Base-by-base conservation (phyloP, 2,329 filamentous ascomycete species). In the Hirsutella rhossiliensis region DNA sequence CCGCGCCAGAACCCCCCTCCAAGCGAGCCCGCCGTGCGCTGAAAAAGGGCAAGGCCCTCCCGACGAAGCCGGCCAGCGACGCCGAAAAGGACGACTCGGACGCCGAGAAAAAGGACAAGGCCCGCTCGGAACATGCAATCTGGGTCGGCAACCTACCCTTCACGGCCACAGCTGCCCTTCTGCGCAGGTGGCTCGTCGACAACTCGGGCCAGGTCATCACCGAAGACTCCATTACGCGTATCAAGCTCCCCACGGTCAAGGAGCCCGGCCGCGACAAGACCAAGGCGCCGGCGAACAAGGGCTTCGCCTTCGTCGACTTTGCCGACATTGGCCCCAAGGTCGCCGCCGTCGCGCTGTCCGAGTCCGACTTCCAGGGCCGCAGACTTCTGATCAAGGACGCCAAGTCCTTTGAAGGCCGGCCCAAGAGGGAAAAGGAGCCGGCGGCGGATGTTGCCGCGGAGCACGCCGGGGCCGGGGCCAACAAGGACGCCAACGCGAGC, bases 61-160 rank as follows among this genome's bases (percentile, higher is more conserved):
- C 73, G 2, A 56, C 62, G 45, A 65, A 68, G 45, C 55, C 56
- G 34, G 57, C 61, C 41, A 58, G 56, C 58, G 56, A 66, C 53
- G 53, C 60, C 51, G 54, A 65, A 52, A 52, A 54, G 15, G 58
- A 55, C 48, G 55, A 57, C 43, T 55, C 53, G 34, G 63, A 64
- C 42, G 55, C 52, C 6, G 60, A 65, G 32, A 58, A 64, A 45
- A 65, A 65, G 47, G 61, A 62, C 43, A 70, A 74, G 51, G 66
- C 71, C 53, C 82, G 87, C 47, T 92, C 87, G 11, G 80, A 85
- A 17, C 80, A 87, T 62, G 87, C 88, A 49, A 78, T 98, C 52
- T 98, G 92, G 92, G 86, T 98, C 54, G 92, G 94, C 55, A 98
- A 98, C 64, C 67, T 98, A 49, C 78, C 84, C n/a, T 98, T 90